Conservation (phyloP, 352 stramenopile species). For the Pythium rhizo-oryzae region DNA sequence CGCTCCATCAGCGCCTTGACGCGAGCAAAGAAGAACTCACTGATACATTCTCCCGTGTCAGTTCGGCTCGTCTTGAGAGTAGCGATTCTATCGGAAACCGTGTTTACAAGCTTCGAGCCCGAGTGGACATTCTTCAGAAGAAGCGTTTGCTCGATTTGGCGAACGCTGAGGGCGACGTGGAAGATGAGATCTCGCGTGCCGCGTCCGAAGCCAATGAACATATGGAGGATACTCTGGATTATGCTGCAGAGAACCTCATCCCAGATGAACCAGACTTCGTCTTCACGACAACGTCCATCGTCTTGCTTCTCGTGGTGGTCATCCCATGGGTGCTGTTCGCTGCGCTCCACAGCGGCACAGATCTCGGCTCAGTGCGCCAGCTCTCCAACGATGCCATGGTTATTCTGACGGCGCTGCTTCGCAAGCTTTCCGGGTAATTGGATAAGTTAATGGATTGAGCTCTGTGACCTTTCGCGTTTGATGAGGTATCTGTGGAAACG, state of each 20-base stretch:
- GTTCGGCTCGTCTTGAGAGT: constrained; percentile 27
- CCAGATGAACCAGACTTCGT: constrained; percentile 15
- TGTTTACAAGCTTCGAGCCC: constrained; percentile 25
- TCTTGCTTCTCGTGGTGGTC: constrained; percentile 32
- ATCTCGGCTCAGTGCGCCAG: constrained; percentile 24
- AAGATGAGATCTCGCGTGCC: constrained; percentile 20
- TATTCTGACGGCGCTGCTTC: constrained; percentile 19
- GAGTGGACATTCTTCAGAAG: constrained; percentile 30
- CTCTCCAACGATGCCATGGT: constrained; percentile 24
- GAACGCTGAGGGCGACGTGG: constrained; percentile 19
- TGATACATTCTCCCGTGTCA: constrained; percentile 30
- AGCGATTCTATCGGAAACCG: constrained; percentile 25
- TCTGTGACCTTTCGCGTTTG: constrained; percentile 39
- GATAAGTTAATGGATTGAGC: constrained; percentile 30
- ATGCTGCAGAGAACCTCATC: constrained; percentile 32
- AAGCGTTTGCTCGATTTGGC: constrained; percentile 30
- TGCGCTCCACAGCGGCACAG: constrained; percentile 24
- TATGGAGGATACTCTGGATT: constrained; percentile 36
- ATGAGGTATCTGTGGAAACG: constrained; percentile 16
- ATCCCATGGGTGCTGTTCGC: constrained; percentile 40
- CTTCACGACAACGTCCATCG: constrained; percentile 25
- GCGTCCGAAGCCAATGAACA: constrained; percentile 27
- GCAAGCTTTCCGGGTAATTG: constrained; percentile 26
- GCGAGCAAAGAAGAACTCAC: constrained; percentile 21
- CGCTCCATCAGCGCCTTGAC: constrained; percentile 28